Conservation (phyloP, 1,284 basidiomycete genomes). For the Boletus semigastroideus region DNA sequence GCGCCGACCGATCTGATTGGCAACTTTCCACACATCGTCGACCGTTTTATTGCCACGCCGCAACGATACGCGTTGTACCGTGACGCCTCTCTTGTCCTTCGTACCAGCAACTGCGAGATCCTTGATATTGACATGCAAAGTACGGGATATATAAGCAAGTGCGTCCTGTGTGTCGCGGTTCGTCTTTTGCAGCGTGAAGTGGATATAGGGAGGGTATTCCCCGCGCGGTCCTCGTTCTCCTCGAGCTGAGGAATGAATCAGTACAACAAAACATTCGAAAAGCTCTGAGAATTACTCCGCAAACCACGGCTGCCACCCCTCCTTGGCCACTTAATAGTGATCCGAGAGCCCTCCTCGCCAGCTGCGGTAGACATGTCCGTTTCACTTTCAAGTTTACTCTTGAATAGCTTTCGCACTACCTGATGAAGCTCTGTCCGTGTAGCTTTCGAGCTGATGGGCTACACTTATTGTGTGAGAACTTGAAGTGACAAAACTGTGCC, state of each 20-base stretch:
- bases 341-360: conserved; percentile 65
- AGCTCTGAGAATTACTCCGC: conserved; percentile 26
- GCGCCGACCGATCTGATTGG: conserved; percentile 66
- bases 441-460: conserved; percentile 84
- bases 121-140: conserved; percentile 71
- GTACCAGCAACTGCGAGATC: conserved; percentile 93
- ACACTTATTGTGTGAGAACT: conserved; percentile 21
- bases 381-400: conserved; percentile 82
- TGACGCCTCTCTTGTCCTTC: conserved; percentile 98
- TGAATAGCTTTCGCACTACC: conserved; percentile 77
- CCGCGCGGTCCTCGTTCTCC: conserved; percentile 52
- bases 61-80: conserved; percentile 88
- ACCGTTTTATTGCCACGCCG: conserved; percentile 78
- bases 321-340: conserved; percentile 73
- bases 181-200: conserved; percentile 96
- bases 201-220: conserved; percentile 86
- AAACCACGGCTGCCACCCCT: conserved; percentile 43
- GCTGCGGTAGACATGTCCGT: conserved; percentile 54
- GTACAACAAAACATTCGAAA: not conserved
- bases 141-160: conserved; percentile 74
- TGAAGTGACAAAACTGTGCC: conserved; percentile 9
- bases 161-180: conserved; percentile 98
- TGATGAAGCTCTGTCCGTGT: conserved; percentile 83
- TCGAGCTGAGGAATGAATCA: conserved; percentile 25
- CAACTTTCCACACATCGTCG: conserved; percentile 81